Evolutionary conservation across 345 rosid species (phyloP), one percentile per base, ranked within the genome.

Genomic region (Zanthoxylum bungeanum): DNA sequence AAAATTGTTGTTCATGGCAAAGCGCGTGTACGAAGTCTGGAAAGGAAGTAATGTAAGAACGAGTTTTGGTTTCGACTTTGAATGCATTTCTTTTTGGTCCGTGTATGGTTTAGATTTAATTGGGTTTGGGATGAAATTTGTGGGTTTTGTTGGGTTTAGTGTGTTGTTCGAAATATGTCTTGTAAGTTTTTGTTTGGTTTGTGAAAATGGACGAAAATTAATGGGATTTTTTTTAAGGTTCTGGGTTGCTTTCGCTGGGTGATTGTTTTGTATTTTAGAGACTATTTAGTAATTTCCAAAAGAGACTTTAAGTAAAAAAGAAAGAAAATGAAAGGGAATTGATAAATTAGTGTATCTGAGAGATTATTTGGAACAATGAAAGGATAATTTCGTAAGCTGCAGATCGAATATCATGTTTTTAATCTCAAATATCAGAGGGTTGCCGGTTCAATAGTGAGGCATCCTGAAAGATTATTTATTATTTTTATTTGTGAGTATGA

Each of bases 31-130:
- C 71, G 85, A 93, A 81, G 89, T 72, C 64, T 93, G 98, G 98
- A 88, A 86, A 89, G 98, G 98, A 73, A 91, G 88, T 64, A 93
- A 89, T 84, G 98, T 93, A 85, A 85, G 92, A 57, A n/a, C 49
- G 16, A 34, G 31, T 49, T 40, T 27, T 30, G 63, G n/a, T 79
- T 62, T 53, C 33, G 64, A 59, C 30, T n/a, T 11, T 28, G 5
- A 70, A 63, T 70, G 70, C 6, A 49, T 57, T 49, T 70, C 72
- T 74, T 56, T 77, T 10, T 51, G 33, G 34, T 66, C 44, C 69
- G 72, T 76, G 60, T 46, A 11, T 60, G 56, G 9, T 27, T 60
- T 55, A 30, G 72, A 71, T 69, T 85, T 61, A 66, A 68, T 52
- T 71, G 44, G 27, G 37, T 56, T 70, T 65, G 33, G 22, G 64